A percentile compares a stretch with the other conserved stretches of the same genome.
These are phyloP conservation scores for Pythium aphanidermatum DNA, from an alignment of 352 stramenopile species.

Conservation along the genomic window DNA sequence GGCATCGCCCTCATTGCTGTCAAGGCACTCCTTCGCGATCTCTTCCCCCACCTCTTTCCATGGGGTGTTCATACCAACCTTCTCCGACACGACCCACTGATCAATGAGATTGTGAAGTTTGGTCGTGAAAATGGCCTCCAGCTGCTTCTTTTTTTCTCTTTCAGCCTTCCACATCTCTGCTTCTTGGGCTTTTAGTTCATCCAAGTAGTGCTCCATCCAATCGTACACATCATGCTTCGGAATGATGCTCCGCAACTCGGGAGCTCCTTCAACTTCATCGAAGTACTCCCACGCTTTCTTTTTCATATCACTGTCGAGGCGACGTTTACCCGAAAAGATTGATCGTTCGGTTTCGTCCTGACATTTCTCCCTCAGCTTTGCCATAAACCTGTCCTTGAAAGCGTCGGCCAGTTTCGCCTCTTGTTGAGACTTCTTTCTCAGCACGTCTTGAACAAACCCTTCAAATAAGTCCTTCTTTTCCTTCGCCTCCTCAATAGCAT, in stretches of 20 bases:
- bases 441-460: constrained; percentile 56
- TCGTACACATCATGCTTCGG: constrained; percentile 54
- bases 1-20: not conserved
- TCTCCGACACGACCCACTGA: constrained; percentile 21
- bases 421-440: constrained; percentile 44
- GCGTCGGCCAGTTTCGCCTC: constrained; percentile 34
- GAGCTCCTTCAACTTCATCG: constrained; percentile 22
- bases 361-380: constrained; percentile 25
- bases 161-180: constrained; percentile 38
- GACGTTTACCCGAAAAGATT: constrained; percentile 21
- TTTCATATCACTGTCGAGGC: constrained; percentile 44
- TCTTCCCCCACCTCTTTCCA: constrained; percentile 15
- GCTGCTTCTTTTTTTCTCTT: constrained; percentile 34
- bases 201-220: constrained; percentile 47
- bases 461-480: constrained; percentile 69
- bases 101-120: constrained; percentile 28
- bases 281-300: constrained; percentile 34
- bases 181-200: constrained; percentile 38
- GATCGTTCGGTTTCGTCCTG: constrained; percentile 11
- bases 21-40: constrained; percentile 1
- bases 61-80: constrained; percentile 12
- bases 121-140: constrained; percentile 19
- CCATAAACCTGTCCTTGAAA: constrained; percentile 35
- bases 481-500: constrained; percentile 47
- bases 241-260: constrained; percentile 18